Evolutionary conservation across 2,329 filamentous ascomycete genomes (phyloP).

Genomic region (Calonectria montana): DNA sequence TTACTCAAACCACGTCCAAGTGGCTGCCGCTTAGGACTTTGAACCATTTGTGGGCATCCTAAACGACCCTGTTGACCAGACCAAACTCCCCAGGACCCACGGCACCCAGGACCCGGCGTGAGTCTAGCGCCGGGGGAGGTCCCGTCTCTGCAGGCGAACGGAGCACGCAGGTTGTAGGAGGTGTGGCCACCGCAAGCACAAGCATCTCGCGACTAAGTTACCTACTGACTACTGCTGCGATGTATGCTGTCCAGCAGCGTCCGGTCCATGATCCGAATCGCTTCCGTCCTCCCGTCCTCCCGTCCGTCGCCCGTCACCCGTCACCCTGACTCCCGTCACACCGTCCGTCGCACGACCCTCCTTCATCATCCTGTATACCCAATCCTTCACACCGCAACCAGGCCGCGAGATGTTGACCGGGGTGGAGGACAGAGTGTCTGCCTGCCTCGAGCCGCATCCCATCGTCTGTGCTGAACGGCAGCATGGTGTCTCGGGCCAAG

Average conservation of each 20-base stretch:
- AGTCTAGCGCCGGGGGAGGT: constrained; percentile 24
- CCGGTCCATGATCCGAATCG: constrained; percentile 9
- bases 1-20: background rate
- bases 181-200: background rate
- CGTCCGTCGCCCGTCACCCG: constrained; percentile 7
- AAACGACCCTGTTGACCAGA: constrained; percentile 18
- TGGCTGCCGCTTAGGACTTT: constrained; percentile 14
- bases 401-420: background rate
- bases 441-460: constrained; percentile 10
- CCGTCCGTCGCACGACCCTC: constrained; percentile 11
- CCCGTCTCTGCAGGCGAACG: constrained; percentile 6
- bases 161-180: background rate
- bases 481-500: constrained; percentile 17
- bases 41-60: constrained; percentile 3
- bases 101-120: constrained; percentile 20
- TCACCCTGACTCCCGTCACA: constrained; percentile 13
- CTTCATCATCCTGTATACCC: background rate
- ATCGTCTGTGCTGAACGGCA: background rate
- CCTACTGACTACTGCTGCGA: background rate
- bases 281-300: constrained; percentile 1
- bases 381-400: constrained; percentile 2
- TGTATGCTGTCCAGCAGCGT: background rate
- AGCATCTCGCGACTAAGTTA: constrained; percentile 2
- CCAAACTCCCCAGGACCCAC: constrained; percentile 11
- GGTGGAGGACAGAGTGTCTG: background rate